These are phyloP conservation scores for Coemansia sp. DNA, from an alignment of 192 early-diverging fungal genomes.

Conservation along the genomic window DNA sequence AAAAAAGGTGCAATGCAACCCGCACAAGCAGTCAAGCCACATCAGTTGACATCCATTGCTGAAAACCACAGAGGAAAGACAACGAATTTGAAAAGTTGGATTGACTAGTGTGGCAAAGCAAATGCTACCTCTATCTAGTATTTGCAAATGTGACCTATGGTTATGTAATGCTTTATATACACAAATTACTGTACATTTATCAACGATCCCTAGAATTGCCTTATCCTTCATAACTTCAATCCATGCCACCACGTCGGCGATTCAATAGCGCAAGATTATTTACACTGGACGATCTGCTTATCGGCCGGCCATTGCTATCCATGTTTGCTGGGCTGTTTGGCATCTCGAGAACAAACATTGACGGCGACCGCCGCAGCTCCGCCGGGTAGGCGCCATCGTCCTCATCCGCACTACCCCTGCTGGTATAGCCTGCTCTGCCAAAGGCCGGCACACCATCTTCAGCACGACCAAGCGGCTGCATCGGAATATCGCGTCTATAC, in stretches of 20 bases:
- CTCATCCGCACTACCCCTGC: not conserved
- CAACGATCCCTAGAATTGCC: no score
- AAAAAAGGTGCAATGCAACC: not conserved
- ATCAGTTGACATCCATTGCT: not conserved
- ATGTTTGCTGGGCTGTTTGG: slow-evolving; percentile 9
- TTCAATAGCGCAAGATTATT: slow-evolving; percentile 20
- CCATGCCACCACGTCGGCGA: slow-evolving; percentile 13
- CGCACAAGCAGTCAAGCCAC: not conserved
- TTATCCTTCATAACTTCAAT: not conserved
- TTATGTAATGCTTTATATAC: no score
- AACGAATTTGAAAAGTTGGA: not conserved
- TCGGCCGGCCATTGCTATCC: slow-evolving; percentile 8
- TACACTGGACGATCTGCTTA: slow-evolving; percentile 32
- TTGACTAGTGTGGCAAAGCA: not conserved
- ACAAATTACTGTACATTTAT: no score
- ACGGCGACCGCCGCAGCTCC: slow-evolving; percentile 14
- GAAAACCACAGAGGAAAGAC: not conserved
- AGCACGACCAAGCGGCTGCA: no score
- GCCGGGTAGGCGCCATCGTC: no score
- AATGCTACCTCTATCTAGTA: no score
- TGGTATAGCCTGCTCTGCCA: no score
- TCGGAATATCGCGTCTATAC: no score
- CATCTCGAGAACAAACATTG: slow-evolving; percentile 27
- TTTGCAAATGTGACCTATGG: no score
- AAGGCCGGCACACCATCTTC: no score